Percentiles rank a stretch among this genome's conserved stretches.
These are phyloP conservation scores for Paratinospora sagittata DNA, from an alignment of 164 flowering plant genomes.

Conservation along the genomic window DNA sequence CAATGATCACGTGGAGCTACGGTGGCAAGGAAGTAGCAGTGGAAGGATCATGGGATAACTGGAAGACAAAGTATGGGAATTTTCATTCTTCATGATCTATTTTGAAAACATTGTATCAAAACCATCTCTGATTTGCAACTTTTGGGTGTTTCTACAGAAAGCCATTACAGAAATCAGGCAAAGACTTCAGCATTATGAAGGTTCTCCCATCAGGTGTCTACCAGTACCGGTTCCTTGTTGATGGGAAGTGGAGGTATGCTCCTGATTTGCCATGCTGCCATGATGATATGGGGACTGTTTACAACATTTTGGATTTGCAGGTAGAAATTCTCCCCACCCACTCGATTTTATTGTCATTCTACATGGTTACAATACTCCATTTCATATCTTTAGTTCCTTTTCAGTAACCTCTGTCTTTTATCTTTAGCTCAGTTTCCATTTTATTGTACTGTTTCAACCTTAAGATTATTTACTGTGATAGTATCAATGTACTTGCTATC, in stretches of 20 bases:
- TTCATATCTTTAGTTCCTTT: constrained; percentile 6
- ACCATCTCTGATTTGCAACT: neutral
- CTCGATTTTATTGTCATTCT: neutral
- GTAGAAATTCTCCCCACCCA: constrained; percentile 28
- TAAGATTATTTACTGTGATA: neutral
- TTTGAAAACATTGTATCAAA: neutral
- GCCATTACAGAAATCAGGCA: constrained; percentile 72
- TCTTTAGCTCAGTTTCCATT: constrained; percentile 3
- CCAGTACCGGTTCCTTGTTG: constrained; percentile 77
- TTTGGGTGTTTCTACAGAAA: constrained; percentile 34
- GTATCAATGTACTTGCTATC: neutral
- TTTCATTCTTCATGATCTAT: neutral
- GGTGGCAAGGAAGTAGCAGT: constrained; percentile 75
- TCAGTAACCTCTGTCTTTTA: too few species aligned
- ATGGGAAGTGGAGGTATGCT: constrained; percentile 66
- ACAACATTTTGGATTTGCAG: constrained; percentile 73
- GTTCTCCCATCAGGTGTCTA: constrained; percentile 92
- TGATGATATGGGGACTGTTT: constrained; percentile 63
- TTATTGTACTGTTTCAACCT: neutral
- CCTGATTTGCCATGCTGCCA: constrained; percentile 65
- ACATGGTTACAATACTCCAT: neutral
- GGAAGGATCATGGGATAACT: constrained; percentile 93
- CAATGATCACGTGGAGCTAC: constrained; percentile 82
- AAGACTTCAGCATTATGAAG: constrained; percentile 76
- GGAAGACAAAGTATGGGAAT: constrained; percentile 55